These are phyloP conservation scores for Cicer arietinum DNA, from an alignment of 306 rosid genomes.

Conservation along the genomic window DNA sequence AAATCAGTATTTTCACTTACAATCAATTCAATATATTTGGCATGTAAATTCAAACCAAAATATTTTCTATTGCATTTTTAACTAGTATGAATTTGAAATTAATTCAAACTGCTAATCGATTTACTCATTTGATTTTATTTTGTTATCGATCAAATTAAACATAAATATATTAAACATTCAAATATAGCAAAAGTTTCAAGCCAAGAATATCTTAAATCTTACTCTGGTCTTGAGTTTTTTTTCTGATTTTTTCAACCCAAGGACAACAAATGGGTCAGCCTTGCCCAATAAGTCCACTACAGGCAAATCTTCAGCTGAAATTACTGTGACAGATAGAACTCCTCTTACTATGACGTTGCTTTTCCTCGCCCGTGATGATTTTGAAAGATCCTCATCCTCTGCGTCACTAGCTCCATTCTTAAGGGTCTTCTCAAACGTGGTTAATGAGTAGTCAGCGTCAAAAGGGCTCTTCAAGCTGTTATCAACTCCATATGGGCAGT, in stretches of 20 bases:
- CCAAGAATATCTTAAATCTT: conserved; percentile 43
- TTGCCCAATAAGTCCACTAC: conserved; percentile 82
- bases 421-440: conserved; percentile 75
- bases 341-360: conserved; percentile 82
- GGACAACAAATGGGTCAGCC: conserved; percentile 89
- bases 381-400: conserved; percentile 45
- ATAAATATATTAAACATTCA: neutral
- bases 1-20: conserved; percentile 5
- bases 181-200: neutral
- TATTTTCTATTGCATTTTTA: neutral
- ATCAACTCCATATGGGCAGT: conserved; percentile 72
- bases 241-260: conserved; percentile 76
- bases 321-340: conserved; percentile 82
- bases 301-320: conserved; percentile 92
- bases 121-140: neutral
- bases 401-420: conserved; percentile 49
- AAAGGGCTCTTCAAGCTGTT: conserved; percentile 60
- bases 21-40: conserved; percentile 10
- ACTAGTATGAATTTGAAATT: neutral
- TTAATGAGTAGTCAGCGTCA: conserved; percentile 64
- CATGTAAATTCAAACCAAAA: conserved; percentile 20
- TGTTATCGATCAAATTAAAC: neutral
- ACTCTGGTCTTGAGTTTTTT: conserved; percentile 86
- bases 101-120: neutral
- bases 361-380: conserved; percentile 53